Evolutionary conservation across 352 stramenopile species (phyloP), one percentile per base, ranked within the genome.

Genomic region (Thraustochytrium aureum): DNA sequence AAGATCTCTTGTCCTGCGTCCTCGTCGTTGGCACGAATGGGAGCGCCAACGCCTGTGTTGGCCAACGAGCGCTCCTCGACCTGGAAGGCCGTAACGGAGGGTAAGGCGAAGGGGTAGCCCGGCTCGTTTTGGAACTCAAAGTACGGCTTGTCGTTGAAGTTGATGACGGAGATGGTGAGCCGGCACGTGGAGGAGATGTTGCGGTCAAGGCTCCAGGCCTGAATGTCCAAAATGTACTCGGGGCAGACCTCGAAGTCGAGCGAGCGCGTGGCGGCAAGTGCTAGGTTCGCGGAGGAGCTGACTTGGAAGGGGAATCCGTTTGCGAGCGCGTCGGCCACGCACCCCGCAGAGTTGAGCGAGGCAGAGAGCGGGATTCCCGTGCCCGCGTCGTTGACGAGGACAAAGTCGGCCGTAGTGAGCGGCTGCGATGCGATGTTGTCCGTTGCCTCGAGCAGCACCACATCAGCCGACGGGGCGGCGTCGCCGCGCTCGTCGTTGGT

Each of bases 21-120:
- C 38, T 81, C 72, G 47, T 81, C 72, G 43, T 73, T 67, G 17
- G 59, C 69, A 3, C 43, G 69, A 73, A 79, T 72, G 6, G 69
- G 69, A 10, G 41, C 41, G 5, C 56, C 72, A 4, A 73, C 26
- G 42, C 72, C 72, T n/a, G 54, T 81, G 32, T 81, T 81, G n/a
- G 4, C 12, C 10, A 33, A 2, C 22, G 69, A 73, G 50, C 69
- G 56, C 72, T 81, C 72, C 5, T 54, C 56, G n/a, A 81, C 59
- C 2, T 81, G 5, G 38, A 81, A 73, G 32, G 56, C 72, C 20
- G n/a, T 1, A n/a, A 60, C 43, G 1, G 47, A 50, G 1, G 69
- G 69, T n/a, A 56, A 33, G 32, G 69, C 69, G n/a, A 38, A 72
- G 5, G 69, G 69, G 32, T 79, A 79, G 7, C 59, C 69, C 26